Base-by-base conservation (phyloP, 345 rosid species). In the Murraya paniculata region DNA sequence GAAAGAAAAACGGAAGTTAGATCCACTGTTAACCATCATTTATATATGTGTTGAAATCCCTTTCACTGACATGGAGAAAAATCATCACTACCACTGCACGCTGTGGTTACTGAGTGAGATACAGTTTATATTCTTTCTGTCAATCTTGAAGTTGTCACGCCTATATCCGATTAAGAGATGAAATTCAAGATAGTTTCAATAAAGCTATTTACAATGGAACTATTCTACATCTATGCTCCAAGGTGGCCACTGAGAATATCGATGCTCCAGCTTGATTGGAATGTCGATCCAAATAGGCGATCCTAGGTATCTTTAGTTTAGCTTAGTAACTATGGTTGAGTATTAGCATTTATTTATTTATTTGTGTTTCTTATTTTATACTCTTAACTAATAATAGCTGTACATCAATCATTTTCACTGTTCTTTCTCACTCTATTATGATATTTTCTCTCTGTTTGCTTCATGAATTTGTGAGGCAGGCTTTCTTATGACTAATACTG, bases 31-130 rank as follows among this genome's bases (percentile, higher is more conserved):
- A 19, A 30, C 27, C 74, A 55, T 71, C 39, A 7, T 39, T 11
- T 57, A 2, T 18, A n/a, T 31, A 2, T 72, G 72, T 41, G 13
- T 31, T 11, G 39, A 13, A 10, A 53, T 33, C 16, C 62, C 30
- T 70, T 70, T 48, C 73, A 27, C 38, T 48, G 27, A 33, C 55
- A n/a, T 24, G 53, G 53, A n/a, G n/a, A n/a, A 57, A 72, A 72
- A n/a, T 71, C 4, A 22, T n/a, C 7, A 1, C 31, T 8, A 33
- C 45, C 45, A 9, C 45, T 39, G 45, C 45, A 39, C 45, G 2
- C 19, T 22, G 25, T 27, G 33, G 65, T 5, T 9, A 36, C 7
- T 27, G 31, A 28, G 16, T 6, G 8, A 2, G n/a, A 55, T 71
- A 31, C 62, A 35, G 6, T 36, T 21, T 57, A 14, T 10, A 41